Evolutionary conservation across 208 protist genomes (phyloP), one percentile per base, ranked within the genome.

Genomic region (Cochliopodium minus): DNA sequence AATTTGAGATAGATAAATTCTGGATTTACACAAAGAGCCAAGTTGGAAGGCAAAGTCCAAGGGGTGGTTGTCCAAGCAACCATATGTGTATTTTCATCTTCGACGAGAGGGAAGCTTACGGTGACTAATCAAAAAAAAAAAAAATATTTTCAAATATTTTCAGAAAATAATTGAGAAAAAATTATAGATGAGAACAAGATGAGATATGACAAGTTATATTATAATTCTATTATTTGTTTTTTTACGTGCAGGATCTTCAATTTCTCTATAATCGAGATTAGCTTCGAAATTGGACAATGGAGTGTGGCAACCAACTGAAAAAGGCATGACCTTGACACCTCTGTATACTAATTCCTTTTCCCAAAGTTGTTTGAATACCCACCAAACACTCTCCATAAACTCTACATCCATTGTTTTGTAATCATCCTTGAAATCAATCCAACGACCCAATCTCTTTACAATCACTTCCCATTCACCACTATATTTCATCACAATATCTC

Each of bases 321-420:
- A 97, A 22, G 95, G 93, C 93, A 99, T 97, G 20, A 99, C 92
- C 61, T 96, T 97, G 71, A 90, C 94, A 34, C 95, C 96, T 33
- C 88, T 77, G 68, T 99, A 99, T 22, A 99, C 89, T 4, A 98
- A 73, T 35, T 69, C 78, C 67, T 97, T 95, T n/a, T 98, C 71
- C 71, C 75, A 94, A 9, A 99, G 68, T 67, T 95, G 63, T 50
- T 82, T 79, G 71, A 99, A 99, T 1, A 97, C 94, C 90, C 93
- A 99, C 96, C 96, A 99, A 22, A 98, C 91, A 62, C 74, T 91
- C 74, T 99, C 95, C 96, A 99, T 99, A 78, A 96, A 99, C 15
- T 63, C 68, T 6, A 82, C 55, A 65, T 98, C 73, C 81, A 99
- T 89, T 15, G 96, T 99, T 71, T 98, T 98, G 81, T 99, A 99